Base-by-base conservation (phyloP, 495 filamentous ascomycete genomes). In the Physcia stellaris region DNA sequence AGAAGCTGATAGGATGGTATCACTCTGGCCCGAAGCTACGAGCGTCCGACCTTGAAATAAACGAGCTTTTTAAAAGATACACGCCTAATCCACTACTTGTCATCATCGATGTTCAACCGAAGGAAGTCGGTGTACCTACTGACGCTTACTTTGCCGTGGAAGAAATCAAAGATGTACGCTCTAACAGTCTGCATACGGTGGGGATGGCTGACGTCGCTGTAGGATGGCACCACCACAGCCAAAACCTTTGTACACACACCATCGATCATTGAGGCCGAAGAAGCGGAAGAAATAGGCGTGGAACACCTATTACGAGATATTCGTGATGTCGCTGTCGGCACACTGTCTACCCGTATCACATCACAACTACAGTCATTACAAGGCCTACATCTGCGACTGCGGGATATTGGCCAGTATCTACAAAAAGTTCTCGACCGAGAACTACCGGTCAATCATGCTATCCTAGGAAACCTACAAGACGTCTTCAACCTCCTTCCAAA, bases 1-100 rank as follows among this genome's bases (percentile, higher is more conserved):
- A 98, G 66, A 98, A 98, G 77, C 71, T 98, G 55, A 87, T 98
- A 67, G 90, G 90, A 60, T 98, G 90, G 90, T 98, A 98, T 62
- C 90, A 98, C 60, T 94, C 92, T 6, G 90, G 90, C 35, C 90
- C 90, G 17, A 98, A 98, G 67, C 69, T 98, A 51, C 79, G 90
- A 48, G 92, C 87, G 39, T 94, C 87, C 28, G 90, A 98, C 71
- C 71, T 96, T 50, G 86, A 96, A 67, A 94, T 98, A 76, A 98
- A 98, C 66, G 90, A 98, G 62, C 76, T 98, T 36, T 95, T 98
- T 76, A 98, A 98, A 67, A 71, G 88, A 71, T 96, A 98, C 70
- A 94, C 88, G 18, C 83, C 90, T 4, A 92, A 96, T 54, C 90
- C 90, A 17, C 64, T 98, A 53, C 70, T 96, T 37, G 87, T 95